Evolutionary conservation across 75 land plant species (phyloP), one percentile per base, ranked within the genome.

Genomic region (Larix kaempferi): DNA sequence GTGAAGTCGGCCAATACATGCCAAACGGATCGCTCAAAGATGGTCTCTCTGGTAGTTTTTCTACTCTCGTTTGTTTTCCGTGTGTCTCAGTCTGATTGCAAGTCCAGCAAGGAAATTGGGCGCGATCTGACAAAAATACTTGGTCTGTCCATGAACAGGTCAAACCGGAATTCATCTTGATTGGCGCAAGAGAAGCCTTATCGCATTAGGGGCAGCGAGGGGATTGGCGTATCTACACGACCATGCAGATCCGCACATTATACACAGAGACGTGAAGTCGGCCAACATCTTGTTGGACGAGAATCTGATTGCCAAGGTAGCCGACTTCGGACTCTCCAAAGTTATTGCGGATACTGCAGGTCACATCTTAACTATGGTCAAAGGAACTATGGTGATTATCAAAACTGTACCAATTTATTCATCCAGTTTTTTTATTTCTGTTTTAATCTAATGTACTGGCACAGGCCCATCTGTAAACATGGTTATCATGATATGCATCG

Each of bases 271-370:
- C 77, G 80, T 94, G 71, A 94, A 94, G 6, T 41, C 44, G 74
- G 86, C 95, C 0, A 81, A 78, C 21, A 92, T 95, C 54, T 75
- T 95, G 25, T 72, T 95, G 71, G 95, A 95, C 79, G 88, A 83
- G 13, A 87, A 81, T 21, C 73, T 92, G 23, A 82, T 71, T 23
- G 98, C 98, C 58, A 94, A 94, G 74, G 98, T 95, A 83, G 86
- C 93, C 33, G 98, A 95, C 81, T 92, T 95, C 80, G 95, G 98
- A 33, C 82, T 95, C 37, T 92, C 91, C 22, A 91, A 87, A 77
- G 78, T 87, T 22, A 78, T 92, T 76, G 83, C 54, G 77, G 81
- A 82, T 11, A 41, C 4, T 6, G 6, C 6, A 41, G 44, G 0
- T 5, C 6, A 41, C 0, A 6, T 41, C 4, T 41, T 6, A 41